Evolutionary conservation across 2,329 filamentous ascomycete genomes (phyloP).

Genomic region (Alternaria ethzedia): DNA sequence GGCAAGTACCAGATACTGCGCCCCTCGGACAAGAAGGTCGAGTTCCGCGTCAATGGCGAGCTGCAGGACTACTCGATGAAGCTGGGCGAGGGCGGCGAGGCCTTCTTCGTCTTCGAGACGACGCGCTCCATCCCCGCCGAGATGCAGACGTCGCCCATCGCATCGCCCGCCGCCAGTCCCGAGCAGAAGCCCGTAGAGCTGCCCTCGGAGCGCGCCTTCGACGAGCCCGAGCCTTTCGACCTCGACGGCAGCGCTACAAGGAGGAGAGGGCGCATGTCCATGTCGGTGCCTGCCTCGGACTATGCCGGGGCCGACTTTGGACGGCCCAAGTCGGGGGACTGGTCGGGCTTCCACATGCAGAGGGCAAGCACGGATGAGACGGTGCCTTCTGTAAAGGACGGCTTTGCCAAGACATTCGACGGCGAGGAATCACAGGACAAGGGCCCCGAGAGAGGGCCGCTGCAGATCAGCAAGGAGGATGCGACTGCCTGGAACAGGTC

Average conservation of each 20-base stretch:
- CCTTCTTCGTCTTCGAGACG: conserved; percentile 98
- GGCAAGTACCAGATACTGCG: conserved; percentile 96
- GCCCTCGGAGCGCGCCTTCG: conserved; percentile 57
- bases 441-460: conserved; percentile 36
- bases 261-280: conserved; percentile 39
- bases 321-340: conserved; percentile 43
- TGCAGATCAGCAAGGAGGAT: conserved; percentile 42
- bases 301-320: conserved; percentile 23
- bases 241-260: conserved; percentile 58
- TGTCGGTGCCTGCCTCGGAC: conserved; percentile 36
- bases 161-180: conserved; percentile 88
- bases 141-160: conserved; percentile 90
- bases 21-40: conserved; percentile 98
- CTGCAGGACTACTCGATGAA: conserved; percentile 98
- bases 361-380: conserved; percentile 63
- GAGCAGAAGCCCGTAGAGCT: conserved; percentile 61
- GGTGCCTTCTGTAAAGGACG: conserved; percentile 53
- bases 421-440: conserved; percentile 14
- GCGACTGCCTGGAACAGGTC: conserved; percentile 44
- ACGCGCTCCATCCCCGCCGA: conserved; percentile 89
- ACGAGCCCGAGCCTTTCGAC: conserved; percentile 74
- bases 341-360: conserved; percentile 42
- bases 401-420: conserved; percentile 43
- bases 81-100: conserved; percentile 93
- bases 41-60: conserved; percentile 91